Conservation (phyloP, 257 asterid species). For the Salvia miltiorrhiza region DNA sequence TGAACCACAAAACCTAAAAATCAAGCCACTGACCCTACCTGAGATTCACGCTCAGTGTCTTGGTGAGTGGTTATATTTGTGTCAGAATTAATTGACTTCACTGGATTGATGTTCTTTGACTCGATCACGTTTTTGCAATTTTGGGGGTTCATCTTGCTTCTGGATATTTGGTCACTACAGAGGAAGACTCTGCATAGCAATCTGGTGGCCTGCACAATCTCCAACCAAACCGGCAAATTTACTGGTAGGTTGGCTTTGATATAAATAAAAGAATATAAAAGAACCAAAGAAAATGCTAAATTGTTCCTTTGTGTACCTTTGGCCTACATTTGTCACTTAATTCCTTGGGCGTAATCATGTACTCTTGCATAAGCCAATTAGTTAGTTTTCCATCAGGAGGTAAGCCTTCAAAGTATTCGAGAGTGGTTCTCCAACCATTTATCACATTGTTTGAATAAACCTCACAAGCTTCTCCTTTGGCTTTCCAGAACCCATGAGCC, state of each 20-base stretch:
- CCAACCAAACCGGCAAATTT: constrained; percentile 37
- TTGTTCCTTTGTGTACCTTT: constrained; percentile 37
- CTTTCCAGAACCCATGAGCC: constrained; percentile 51
- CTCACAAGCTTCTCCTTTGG: constrained; percentile 41
- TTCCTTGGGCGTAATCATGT: constrained; percentile 33
- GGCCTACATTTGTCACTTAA: constrained; percentile 17
- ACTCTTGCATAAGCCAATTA: constrained; percentile 63
- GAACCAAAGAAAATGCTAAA: background rate
- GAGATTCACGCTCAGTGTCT: constrained; percentile 22
- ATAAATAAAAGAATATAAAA: constrained; percentile 15
- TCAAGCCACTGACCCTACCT: constrained; percentile 35
- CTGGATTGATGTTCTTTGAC: background rate
- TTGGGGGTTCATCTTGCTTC: constrained; percentile 8
- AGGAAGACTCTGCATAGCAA: constrained; percentile 53
- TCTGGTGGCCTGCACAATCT: constrained; percentile 49
- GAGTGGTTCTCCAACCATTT: constrained; percentile 57
- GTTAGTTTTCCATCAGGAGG: constrained; percentile 36
- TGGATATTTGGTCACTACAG: constrained; percentile 14
- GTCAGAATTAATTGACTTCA: constrained; percentile 18
- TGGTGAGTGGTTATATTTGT: constrained; percentile 2
- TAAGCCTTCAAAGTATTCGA: constrained; percentile 44
- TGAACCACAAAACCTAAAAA: background rate
- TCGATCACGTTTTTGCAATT: constrained; percentile 1
- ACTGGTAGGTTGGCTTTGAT: constrained; percentile 25
- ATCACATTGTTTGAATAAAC: constrained; percentile 37